phyloP scores from a whole-genome alignment of 1,284 basidiomycete species.

The Malassezia obtusa region DNA sequence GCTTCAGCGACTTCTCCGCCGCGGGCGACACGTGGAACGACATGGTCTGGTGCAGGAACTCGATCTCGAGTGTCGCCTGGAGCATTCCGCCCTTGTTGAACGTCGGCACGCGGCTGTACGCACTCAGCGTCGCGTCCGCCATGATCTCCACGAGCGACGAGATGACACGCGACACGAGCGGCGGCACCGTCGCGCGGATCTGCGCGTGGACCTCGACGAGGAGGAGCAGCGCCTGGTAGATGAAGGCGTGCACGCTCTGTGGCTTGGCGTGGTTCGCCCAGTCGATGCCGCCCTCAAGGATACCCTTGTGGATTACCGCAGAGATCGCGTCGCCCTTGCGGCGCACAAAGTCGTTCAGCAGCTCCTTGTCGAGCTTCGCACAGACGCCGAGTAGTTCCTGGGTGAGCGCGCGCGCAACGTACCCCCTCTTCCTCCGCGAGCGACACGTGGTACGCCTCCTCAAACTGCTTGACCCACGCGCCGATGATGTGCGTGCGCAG shows the following conservation, averaged over 20 bases:
- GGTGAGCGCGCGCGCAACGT: background rate
- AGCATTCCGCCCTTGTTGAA: slow-evolving; percentile 99
- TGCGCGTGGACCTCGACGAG: slow-evolving; percentile 88
- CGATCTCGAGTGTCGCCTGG: slow-evolving; percentile 93
- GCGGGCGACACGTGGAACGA: slow-evolving; percentile 70
- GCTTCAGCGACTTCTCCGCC: slow-evolving; percentile 71
- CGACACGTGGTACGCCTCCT: slow-evolving; percentile 64
- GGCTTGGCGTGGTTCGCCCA: slow-evolving; percentile 86
- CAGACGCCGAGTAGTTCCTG: slow-evolving; percentile 69
- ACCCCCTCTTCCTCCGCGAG: slow-evolving; percentile 64
- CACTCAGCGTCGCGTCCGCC: slow-evolving; percentile 67
- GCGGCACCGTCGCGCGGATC: slow-evolving; percentile 66
- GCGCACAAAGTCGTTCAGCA: slow-evolving; percentile 77
- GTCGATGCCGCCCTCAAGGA: slow-evolving; percentile 69
- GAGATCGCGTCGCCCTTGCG: slow-evolving; percentile 64
- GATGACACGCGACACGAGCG: slow-evolving; percentile 69
- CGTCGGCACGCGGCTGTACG: slow-evolving; percentile 72
- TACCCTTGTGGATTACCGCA: slow-evolving; percentile 64
- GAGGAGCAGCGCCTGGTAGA: slow-evolving; percentile 77
- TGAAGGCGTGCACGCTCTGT: slow-evolving; percentile 72
- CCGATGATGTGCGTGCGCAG: slow-evolving; percentile 65
- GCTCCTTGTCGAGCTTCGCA: slow-evolving; percentile 68
- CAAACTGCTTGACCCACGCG: slow-evolving; percentile 68
- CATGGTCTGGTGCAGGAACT: slow-evolving; percentile 94
- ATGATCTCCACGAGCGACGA: slow-evolving; percentile 72